A percentile compares a stretch with the other conserved stretches of the same genome.
These are phyloP conservation scores for Symbiodinium natans DNA, from an alignment of 73 alveolate genomes.

Conservation along the genomic window DNA sequence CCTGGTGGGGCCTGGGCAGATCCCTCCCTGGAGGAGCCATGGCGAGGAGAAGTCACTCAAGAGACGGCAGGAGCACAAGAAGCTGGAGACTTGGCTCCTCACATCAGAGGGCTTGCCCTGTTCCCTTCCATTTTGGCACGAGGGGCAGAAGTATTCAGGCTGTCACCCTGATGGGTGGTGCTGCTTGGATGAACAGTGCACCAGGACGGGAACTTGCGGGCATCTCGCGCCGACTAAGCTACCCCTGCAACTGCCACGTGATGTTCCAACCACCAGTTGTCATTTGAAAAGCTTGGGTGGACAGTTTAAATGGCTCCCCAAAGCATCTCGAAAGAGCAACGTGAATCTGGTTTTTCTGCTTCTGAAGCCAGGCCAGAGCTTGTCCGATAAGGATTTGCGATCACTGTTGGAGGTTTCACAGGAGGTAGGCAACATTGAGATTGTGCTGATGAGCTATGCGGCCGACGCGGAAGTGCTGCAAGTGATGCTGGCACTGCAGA, in stretches of 20 bases:
- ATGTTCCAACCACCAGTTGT: background rate
- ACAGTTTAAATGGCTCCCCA: background rate
- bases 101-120: slow-evolving; percentile 14
- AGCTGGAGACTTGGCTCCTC: background rate
- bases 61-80: background rate
- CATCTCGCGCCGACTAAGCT: background rate
- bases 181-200: slow-evolving; percentile 3
- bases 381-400: background rate
- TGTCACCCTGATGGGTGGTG: slow-evolving; percentile 64
- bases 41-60: background rate
- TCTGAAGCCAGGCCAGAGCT: background rate
- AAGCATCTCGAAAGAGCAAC: background rate
- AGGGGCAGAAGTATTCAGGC: slow-evolving; percentile 7
- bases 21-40: background rate
- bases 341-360: background rate
- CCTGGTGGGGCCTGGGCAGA: background rate
- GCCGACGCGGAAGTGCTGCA: background rate
- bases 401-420: slow-evolving; percentile 6
- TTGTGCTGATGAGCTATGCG: slow-evolving; percentile 18
- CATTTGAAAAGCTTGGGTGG: background rate
- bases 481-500: background rate
- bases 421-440: background rate
- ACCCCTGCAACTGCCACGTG: slow-evolving; percentile 27
- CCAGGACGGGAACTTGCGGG: background rate
- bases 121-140: slow-evolving; percentile 13